Conservation (phyloP, 2,329 filamentous ascomycete species). For the Kalaharituber pfeilii region DNA sequence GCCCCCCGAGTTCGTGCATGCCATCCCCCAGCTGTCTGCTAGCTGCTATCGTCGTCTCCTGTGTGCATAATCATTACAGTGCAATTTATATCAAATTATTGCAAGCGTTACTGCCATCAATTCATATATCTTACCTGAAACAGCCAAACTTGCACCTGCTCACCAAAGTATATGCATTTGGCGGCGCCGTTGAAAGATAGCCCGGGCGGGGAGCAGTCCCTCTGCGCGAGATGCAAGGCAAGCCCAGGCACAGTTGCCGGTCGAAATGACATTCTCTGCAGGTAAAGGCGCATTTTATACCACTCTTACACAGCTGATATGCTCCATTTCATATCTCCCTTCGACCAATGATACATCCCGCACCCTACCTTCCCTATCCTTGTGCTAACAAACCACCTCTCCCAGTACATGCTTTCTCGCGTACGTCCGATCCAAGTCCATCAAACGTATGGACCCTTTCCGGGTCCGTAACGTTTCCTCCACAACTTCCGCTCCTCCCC, state of each 20-base stretch:
- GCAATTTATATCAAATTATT: too few species aligned
- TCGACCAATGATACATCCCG: constrained; percentile 5
- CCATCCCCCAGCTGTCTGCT: too few species aligned
- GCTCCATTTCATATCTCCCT: constrained; percentile 5
- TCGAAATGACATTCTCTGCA: constrained; percentile 43
- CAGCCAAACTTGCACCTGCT: too few species aligned
- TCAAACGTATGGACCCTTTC: constrained; percentile 58
- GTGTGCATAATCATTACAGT: too few species aligned
- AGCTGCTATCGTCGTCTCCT: too few species aligned
- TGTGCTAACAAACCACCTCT: constrained; percentile 5
- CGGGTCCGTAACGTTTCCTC: constrained; percentile 32
- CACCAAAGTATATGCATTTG: too few species aligned
- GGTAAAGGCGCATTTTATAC: constrained; percentile 28
- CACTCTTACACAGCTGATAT: constrained; percentile 1
- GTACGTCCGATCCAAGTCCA: constrained; percentile 61
- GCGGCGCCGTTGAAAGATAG: too few species aligned
- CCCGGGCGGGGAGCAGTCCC: too few species aligned
- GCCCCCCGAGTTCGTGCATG: too few species aligned
- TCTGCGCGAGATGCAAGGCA: constrained; percentile 41
- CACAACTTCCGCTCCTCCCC: constrained; percentile 24
- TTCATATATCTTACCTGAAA: too few species aligned
- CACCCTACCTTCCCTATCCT: constrained; percentile 9
- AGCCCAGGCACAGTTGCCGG: constrained; percentile 36
- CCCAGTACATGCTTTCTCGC: constrained; percentile 54
- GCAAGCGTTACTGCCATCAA: too few species aligned